Conservation (phyloP, 2,329 filamentous ascomycete genomes). For the Epichloe amarillans region DNA sequence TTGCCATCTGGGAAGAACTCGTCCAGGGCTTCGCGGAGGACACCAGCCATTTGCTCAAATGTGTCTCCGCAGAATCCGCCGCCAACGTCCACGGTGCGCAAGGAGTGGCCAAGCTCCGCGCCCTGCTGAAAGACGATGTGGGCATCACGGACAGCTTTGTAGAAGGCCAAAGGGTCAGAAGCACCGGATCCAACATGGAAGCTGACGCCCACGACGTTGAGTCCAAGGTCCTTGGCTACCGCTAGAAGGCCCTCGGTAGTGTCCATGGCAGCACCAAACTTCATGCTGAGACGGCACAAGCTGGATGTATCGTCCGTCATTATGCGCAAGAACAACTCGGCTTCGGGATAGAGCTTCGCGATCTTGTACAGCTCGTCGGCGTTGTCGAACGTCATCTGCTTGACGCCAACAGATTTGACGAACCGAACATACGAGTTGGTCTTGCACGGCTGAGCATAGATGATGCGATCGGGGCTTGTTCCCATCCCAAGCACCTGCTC, state of each 20-base stretch:
- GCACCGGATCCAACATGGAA: conserved; percentile 97
- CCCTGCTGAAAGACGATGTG: conserved; percentile 82
- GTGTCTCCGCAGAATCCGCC: conserved; percentile 85
- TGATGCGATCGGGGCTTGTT: conserved; percentile 79
- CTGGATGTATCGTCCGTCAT: conserved; percentile 91
- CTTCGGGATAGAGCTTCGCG: conserved; percentile 76
- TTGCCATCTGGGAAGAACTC: conserved; percentile 66
- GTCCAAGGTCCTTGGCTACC: conserved; percentile 65
- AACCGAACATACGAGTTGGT: conserved; percentile 95
- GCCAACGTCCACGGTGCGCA: conserved; percentile 85
- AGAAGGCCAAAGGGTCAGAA: conserved; percentile 81
- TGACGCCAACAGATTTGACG: conserved; percentile 71
- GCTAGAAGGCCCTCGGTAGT: conserved; percentile 63
- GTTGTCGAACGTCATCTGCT: conserved; percentile 99
- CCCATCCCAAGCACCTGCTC: conserved; percentile 78
- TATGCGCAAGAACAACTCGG: conserved; percentile 88
- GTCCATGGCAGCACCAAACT: conserved; percentile 88
- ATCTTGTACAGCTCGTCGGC: conserved; percentile 97
- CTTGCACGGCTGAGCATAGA: conserved; percentile 99
- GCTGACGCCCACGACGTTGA: conserved; percentile 90
- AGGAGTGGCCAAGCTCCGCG: conserved; percentile 57
- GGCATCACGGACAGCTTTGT: conserved; percentile 82
- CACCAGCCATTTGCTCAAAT: conserved; percentile 79
- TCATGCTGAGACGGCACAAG: conserved; percentile 88
- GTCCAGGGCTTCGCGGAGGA: conserved; percentile 68